A percentile compares a stretch with the other conserved stretches of the same genome.
These are phyloP conservation scores for Populus hybrid DNA, from an alignment of 441 rosid species.

Conservation along the genomic window DNA sequence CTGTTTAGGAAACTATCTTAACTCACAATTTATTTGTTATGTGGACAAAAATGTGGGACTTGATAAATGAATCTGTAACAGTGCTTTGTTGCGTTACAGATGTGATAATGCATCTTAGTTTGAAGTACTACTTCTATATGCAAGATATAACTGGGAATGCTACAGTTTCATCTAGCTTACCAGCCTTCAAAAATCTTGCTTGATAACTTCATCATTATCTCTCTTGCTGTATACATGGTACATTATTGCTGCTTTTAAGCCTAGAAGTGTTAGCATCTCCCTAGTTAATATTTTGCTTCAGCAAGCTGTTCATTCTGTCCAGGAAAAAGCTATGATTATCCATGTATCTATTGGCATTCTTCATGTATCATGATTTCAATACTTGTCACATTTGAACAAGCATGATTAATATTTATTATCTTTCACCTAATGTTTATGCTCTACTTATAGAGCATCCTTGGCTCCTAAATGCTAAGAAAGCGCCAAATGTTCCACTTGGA, in stretches of 20 bases:
- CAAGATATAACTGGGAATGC: neutral
- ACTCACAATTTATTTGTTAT: neutral
- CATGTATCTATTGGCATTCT: neutral
- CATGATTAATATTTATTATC: slow-evolving; percentile 6
- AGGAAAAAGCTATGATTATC: neutral
- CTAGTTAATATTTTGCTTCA: neutral
- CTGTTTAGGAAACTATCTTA: neutral
- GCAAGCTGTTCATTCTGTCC: neutral
- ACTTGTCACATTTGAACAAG: slow-evolving; percentile 1
- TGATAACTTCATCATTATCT: neutral
- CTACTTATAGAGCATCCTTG: slow-evolving; percentile 78
- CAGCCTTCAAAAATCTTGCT: neutral
- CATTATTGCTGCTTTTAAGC: neutral
- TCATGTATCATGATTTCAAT: neutral
- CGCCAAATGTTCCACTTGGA: slow-evolving; percentile 95
- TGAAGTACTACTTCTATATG: neutral
- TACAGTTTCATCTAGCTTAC: neutral
- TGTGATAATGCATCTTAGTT: neutral
- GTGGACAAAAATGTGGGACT: neutral
- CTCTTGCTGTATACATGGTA: neutral
- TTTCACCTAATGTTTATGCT: slow-evolving; percentile 16
- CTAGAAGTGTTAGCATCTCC: neutral
- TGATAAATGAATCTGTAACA: neutral
- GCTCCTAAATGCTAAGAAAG: slow-evolving; percentile 97
- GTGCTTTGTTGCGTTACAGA: neutral